Base-by-base conservation (phyloP, 2,329 filamentous ascomycete species). In the Ilyonectria robusta region DNA sequence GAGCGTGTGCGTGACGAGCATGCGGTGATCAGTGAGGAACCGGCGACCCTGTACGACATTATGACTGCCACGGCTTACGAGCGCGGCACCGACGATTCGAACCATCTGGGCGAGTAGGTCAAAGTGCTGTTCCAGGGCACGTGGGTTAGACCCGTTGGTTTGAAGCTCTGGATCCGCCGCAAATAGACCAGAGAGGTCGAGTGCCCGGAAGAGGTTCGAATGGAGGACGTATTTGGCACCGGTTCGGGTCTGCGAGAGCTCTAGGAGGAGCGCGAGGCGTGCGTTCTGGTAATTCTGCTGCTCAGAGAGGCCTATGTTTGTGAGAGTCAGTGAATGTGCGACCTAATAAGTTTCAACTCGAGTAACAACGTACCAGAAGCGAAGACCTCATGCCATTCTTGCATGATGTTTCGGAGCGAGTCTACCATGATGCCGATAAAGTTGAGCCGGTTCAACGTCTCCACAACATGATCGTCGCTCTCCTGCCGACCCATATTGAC, bases 361-460 rank as follows among this genome's bases (percentile, higher is more conserved):
- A 2, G 31, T 21, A 31, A n/a, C 13, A 70, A 73, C 84, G 76
- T 84, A 92, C 91, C 88, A 72, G 83, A 75, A 21, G 83, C 68
- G 75, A 87, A 84, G 37, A 87, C 84, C 62, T 88, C 85, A 60
- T 87, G 85, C 81, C 93, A 88, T 73, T 98, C 95, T 11, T 88
- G 81, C 67, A 95, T 89, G 58, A 98, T 89, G 72, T 89, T 87
- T 72, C 93, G 91, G 63, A 99, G 88, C 58, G 94, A 94, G 81
- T 98, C 95, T 59, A 99, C 91, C 33, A 98, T 88, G 31, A 98
- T 91, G 57, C 93, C 93, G 57, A 98, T 88, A 78, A 98, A 97
- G 81, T 99, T 99, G 53, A 97, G 89, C 63, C 93, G 90, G 75
- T 93, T 92, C 62, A 99, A 88, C 33, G 90, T 86, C 70, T 96